These are phyloP conservation scores for Rhododendron kiyosumense DNA, from an alignment of 148 eudicot genomes.

Conservation along the genomic window DNA sequence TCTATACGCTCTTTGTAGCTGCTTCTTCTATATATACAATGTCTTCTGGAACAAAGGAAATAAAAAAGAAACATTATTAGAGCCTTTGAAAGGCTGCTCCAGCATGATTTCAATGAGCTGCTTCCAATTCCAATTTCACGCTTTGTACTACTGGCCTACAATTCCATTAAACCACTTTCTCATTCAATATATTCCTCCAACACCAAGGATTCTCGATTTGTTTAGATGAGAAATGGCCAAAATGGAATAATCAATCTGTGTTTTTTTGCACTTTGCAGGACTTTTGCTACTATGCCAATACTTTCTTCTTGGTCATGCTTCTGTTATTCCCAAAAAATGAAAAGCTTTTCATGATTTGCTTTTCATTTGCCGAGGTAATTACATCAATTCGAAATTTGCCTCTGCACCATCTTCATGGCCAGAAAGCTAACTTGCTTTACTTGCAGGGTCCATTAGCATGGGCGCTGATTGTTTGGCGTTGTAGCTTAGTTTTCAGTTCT, in stretches of 20 bases:
- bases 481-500: constrained; percentile 92
- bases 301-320: constrained; percentile 79
- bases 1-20: not conserved
- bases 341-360: constrained; percentile 97
- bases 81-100: not conserved
- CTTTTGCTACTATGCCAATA: constrained; percentile 97
- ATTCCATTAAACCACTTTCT: not conserved
- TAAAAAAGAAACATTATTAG: not conserved
- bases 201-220: too few species aligned
- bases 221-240: not conserved
- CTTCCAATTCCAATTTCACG: not conserved
- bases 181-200: not conserved
- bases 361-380: constrained; percentile 94
- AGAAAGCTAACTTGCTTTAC: not conserved
- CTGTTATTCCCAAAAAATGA: constrained; percentile 75
- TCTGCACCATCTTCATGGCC: not conserved
- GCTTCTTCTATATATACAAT: not conserved
- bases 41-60: not conserved
- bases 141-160: not conserved
- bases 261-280: constrained; percentile 51
- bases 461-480: constrained; percentile 97
- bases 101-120: not conserved
- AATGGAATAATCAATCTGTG: not conserved
- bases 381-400: not conserved
- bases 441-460: constrained; percentile 94